Conservation (phyloP, 495 filamentous ascomycete species). For the Geoglossum glabrum region DNA sequence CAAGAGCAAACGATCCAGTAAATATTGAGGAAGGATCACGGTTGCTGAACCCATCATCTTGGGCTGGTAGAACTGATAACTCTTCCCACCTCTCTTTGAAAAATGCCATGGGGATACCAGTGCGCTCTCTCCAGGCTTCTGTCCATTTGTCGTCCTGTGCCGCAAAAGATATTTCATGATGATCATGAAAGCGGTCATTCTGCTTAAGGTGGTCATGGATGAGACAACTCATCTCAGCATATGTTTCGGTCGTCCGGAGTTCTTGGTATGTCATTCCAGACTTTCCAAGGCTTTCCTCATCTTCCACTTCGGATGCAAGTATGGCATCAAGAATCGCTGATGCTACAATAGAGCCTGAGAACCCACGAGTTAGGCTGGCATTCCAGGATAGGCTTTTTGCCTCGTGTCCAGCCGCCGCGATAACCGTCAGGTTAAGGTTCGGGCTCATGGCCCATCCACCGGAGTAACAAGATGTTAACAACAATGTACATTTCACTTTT, state of each 20-base stretch:
- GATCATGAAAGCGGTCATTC: constrained; percentile 7
- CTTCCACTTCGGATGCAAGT: constrained; percentile 3
- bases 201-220: constrained; percentile 10
- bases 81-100: constrained; percentile 1
- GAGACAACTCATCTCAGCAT: constrained; percentile 1
- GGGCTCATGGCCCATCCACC: constrained; percentile 14
- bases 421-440: constrained; percentile 9
- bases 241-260: constrained; percentile 6
- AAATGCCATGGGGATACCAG: constrained; percentile 10
- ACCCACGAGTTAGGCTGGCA: constrained; percentile 1
- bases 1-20: not conserved
- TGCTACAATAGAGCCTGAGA: constrained; percentile 9
- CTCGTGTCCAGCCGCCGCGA: constrained; percentile 11
- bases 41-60: not conserved
- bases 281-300: constrained; percentile 4
- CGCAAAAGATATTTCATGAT: constrained; percentile 11
- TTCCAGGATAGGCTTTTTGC: constrained; percentile 11
- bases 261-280: constrained; percentile 7
- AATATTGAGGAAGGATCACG: constrained; percentile 1
- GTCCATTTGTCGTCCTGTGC: constrained; percentile 15
- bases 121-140: constrained; percentile 10
- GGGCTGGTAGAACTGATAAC: constrained; percentile 1
- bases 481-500: constrained; percentile 10
- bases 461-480: constrained; percentile 14
- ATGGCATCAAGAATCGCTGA: constrained; percentile 10